phyloP scores from a whole-genome alignment of 108 stramenopile genomes.

The Skeletonema tropicum region DNA sequence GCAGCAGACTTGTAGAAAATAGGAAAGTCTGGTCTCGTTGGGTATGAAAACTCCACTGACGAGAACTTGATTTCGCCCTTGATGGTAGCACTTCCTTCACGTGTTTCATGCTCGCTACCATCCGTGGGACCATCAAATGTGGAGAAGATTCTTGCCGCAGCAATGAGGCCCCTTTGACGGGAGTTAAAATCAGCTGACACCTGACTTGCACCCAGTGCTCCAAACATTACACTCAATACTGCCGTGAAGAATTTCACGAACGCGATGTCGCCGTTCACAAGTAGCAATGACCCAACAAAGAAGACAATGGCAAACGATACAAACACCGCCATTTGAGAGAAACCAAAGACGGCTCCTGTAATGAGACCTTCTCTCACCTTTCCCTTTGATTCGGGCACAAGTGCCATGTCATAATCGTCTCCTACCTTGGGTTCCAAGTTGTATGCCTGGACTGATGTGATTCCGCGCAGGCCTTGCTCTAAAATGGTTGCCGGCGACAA shows the following conservation, averaged over 20 bases:
- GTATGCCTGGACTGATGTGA: constrained; percentile 57
- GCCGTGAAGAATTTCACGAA: constrained; percentile 48
- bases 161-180: constrained; percentile 29
- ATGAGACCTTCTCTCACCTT: constrained; percentile 50
- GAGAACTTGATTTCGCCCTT: constrained; percentile 41
- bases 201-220: constrained; percentile 54
- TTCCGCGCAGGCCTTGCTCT: constrained; percentile 44
- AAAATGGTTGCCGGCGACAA: constrained; percentile 40
- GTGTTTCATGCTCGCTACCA: constrained; percentile 28
- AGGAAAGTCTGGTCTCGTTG: constrained; percentile 19
- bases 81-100: constrained; percentile 11
- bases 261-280: constrained; percentile 23
- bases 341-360: constrained; percentile 50
- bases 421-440: constrained; percentile 52
- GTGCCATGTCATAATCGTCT: constrained; percentile 43
- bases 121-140: constrained; percentile 46
- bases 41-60: constrained; percentile 26
- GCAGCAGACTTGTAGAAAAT: constrained; percentile 48
- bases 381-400: constrained; percentile 25
- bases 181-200: constrained; percentile 49
- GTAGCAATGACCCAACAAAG: constrained; percentile 34
- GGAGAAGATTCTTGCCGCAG: constrained; percentile 43
- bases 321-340: constrained; percentile 48
- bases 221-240: constrained; percentile 57
- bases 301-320: constrained; percentile 49